Percentiles rank a stretch among this genome's conserved stretches.
phyloP scores from a whole-genome alignment of 2,329 filamentous ascomycete genomes.

The Gliomastix tumulicola region DNA sequence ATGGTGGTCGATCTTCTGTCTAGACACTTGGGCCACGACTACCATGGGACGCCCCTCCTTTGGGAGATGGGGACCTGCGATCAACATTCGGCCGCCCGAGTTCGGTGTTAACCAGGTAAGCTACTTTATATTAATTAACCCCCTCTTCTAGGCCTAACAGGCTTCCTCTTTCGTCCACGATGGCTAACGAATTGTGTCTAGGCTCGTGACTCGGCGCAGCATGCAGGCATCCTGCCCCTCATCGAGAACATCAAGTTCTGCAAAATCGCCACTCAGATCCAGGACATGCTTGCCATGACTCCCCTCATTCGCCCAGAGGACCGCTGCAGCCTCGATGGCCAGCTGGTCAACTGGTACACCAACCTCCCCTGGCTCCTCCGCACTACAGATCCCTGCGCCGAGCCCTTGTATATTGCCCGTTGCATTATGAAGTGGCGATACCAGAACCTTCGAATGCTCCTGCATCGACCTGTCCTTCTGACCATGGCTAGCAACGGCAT shows the following conservation, averaged over 20 bases:
- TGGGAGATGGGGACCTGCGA: constrained; percentile 59
- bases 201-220: constrained; percentile 43
- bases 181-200: too few relatives aligned
- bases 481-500: constrained; percentile 49
- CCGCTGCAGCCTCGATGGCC: constrained; percentile 57
- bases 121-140: neutral
- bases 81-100: constrained; percentile 58
- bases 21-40: constrained; percentile 68
- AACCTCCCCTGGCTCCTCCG: constrained; percentile 60
- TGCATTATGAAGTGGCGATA: constrained; percentile 80
- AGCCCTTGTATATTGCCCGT: constrained; percentile 62
- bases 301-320: constrained; percentile 62
- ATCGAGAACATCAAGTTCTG: constrained; percentile 75
- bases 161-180: too few relatives aligned
- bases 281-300: constrained; percentile 65
- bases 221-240: constrained; percentile 61
- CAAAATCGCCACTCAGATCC: constrained; percentile 70
- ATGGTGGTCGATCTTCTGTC: constrained; percentile 69
- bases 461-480: constrained; percentile 67
- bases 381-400: constrained; percentile 60
- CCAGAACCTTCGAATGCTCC: constrained; percentile 68
- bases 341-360: constrained; percentile 67
- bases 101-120: constrained; percentile 34
- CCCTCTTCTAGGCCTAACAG: neutral
- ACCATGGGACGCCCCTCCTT: constrained; percentile 65